Base-by-base conservation (phyloP, 2,329 filamentous ascomycete genomes). In the Epichloe sp. region DNA sequence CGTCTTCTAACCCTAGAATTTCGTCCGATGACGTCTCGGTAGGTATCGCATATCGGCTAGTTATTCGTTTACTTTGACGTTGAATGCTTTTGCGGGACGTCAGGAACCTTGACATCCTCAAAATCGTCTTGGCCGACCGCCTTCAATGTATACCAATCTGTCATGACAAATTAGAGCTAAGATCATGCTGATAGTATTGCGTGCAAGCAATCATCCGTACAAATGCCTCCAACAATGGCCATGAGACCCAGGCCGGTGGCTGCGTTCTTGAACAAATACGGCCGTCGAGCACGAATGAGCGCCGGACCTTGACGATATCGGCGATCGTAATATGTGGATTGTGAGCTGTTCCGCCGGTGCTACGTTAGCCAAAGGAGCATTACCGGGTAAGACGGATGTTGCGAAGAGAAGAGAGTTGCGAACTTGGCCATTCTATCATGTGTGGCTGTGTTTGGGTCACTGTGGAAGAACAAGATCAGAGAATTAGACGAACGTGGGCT, bases 101-200 rank as follows among this genome's bases (percentile, higher is more conserved):
- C 86, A 31, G 93, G 93, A 38, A 97, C 84, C 65, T 88, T 83
- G 60, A 97, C 90, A 65, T 98, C 93, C 52, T 90, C 87, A 71
- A 98, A 98, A 58, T 96, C 88, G 68, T 97, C 93, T 70, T 97
- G 93, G 43, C 91, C 88, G 63, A 98, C 86, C 50, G 88, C 88
- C 58, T 76, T 79, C 64, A 98, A 85, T 4, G 78, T 81, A 63
- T 80, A 81, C 58, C 70, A 70, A 60, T 80, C 78, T 80, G 52
- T 14, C n/a, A 26, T 21, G 44, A 8, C 4, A n/a, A 6, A 44
- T 53, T 26, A 53, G 40, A 44, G 12, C 34, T 14, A 37, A 19
- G 8, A 31, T 21, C 10, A n/a, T 19, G 15, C 8, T 35, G 31
- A 19, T 17, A 31, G 31, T 6, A 26, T 21, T 4, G n/a, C 5